Conservation (phyloP, 345 rosid genomes). For the Alliaria petiolata region DNA sequence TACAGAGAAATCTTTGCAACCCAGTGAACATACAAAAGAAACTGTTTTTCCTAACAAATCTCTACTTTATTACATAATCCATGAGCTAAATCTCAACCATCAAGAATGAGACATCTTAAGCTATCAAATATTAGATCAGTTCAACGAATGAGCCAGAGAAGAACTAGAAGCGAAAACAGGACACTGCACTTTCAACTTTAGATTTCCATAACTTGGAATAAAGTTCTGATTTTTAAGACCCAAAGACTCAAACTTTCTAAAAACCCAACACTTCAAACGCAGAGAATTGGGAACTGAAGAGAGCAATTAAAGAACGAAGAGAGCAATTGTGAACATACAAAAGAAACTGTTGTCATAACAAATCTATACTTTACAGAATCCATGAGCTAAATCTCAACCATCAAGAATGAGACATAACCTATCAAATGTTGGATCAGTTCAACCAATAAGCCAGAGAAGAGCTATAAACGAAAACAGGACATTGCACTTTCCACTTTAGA, state of each 20-base stretch:
- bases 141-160: background rate
- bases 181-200: background rate
- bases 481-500: background rate
- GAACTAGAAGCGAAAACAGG: background rate
- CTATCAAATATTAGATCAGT: background rate
- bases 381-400: constrained; percentile 5
- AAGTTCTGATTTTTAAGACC: background rate
- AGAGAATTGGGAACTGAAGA: background rate
- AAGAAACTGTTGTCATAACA: background rate
- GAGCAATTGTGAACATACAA: background rate
- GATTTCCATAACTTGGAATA: background rate
- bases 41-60: background rate
- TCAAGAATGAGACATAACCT: background rate
- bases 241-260: background rate
- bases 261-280: constrained; percentile 15
- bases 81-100: constrained; percentile 5
- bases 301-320: background rate
- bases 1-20: background rate
- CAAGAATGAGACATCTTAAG: background rate
- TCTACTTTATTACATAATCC: background rate
- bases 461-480: background rate
- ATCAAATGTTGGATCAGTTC: background rate
- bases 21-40: background rate
- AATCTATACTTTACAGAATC: background rate
- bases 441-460: background rate